phyloP scores from a whole-genome alignment of 2,329 filamentous ascomycete species.

The Orbilia blumenaviensis region DNA sequence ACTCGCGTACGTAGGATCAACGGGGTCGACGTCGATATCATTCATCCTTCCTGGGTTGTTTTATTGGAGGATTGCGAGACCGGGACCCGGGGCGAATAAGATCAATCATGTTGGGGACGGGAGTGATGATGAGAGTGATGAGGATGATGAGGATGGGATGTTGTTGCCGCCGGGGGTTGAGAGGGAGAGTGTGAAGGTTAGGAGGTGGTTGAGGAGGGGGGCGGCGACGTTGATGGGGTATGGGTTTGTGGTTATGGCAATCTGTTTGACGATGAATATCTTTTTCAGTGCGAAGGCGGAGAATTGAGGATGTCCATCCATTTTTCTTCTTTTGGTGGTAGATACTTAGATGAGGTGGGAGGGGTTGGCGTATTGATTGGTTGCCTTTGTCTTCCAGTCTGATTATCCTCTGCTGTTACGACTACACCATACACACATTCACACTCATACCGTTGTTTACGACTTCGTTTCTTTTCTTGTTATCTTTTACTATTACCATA shows the following conservation, averaged over 20 bases:
- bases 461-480: not conserved
- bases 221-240: conserved; percentile 82
- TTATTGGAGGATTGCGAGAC: conserved; percentile 97
- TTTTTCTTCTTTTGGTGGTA: conserved; percentile 61
- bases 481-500: not conserved
- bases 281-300: conserved; percentile 68
- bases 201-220: conserved; percentile 72
- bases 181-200: conserved; percentile 72
- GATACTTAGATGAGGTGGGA: conserved; percentile 64
- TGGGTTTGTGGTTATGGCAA: conserved; percentile 85
- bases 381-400: not conserved
- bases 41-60: conserved; percentile 97
- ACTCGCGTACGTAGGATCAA: conserved; percentile 92
- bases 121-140: conserved; percentile 68
- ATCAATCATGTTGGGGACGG: conserved; percentile 87
- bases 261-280: conserved; percentile 85
- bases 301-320: too few relatives aligned
- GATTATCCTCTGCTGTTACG: not conserved
- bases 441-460: not conserved
- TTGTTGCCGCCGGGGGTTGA: conserved; percentile 66
- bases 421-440: not conserved
- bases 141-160: conserved; percentile 61
- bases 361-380: not conserved
- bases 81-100: conserved; percentile 84
- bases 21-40: conserved; percentile 92